These are phyloP conservation scores for Trichomonas vaginalis DNA, from an alignment of 208 protist species.

Conservation along the genomic window DNA sequence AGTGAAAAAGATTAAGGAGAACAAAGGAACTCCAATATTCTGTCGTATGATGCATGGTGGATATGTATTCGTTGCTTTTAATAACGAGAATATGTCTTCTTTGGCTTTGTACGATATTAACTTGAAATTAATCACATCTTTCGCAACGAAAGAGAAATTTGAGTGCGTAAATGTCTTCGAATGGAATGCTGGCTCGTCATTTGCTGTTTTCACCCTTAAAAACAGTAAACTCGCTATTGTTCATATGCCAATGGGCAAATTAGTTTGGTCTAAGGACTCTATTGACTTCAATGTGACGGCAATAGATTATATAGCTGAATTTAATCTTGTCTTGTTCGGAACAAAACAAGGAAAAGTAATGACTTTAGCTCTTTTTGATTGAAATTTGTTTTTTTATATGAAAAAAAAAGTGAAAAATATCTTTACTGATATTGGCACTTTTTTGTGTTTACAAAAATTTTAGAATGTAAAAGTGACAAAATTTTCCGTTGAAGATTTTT, in stretches of 20 bases:
- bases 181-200: not conserved
- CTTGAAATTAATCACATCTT: not conserved
- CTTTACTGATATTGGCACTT: too few species aligned
- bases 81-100: not conserved
- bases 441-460: too few species aligned
- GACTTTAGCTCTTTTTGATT: not conserved
- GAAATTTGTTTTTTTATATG: not conserved
- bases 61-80: not conserved
- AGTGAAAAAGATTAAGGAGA: not conserved
- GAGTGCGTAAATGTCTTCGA: not conserved
- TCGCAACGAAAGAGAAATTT: not conserved
- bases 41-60: not conserved
- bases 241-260: not conserved
- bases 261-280: not conserved
- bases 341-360: not conserved
- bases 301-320: not conserved
- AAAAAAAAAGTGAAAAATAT: too few species aligned
- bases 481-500: too few species aligned
- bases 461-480: too few species aligned
- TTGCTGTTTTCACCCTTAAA: not conserved
- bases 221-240: not conserved
- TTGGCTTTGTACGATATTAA: not conserved
- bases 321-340: not conserved
- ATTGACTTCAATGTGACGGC: not conserved
- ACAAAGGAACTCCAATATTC: not conserved